phyloP scores from a whole-genome alignment of 2,329 filamentous ascomycete species.

The Paraphaeosphaeria minitans region DNA sequence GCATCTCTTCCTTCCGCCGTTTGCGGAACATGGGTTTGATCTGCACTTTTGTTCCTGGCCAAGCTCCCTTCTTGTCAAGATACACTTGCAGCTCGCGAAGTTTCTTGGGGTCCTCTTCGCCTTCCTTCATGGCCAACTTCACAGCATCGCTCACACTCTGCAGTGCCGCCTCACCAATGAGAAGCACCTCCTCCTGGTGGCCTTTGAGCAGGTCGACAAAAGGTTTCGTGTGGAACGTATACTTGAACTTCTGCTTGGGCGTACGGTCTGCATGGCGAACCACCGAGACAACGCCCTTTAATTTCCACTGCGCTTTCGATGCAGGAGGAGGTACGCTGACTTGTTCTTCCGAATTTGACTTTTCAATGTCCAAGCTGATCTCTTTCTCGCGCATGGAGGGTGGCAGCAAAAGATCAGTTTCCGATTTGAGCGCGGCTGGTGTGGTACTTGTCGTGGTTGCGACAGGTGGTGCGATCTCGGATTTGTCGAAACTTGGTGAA shows the following conservation, averaged over 20 bases:
- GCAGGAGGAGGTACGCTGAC: slow-evolving; percentile 54
- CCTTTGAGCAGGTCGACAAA: slow-evolving; percentile 95
- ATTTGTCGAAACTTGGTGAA: slow-evolving; percentile 51
- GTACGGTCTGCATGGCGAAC: slow-evolving; percentile 96
- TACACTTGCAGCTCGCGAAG: slow-evolving; percentile 85
- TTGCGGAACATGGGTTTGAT: slow-evolving; percentile 99
- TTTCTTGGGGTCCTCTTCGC: slow-evolving; percentile 83
- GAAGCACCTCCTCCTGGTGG: slow-evolving; percentile 92
- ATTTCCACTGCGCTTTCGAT: slow-evolving; percentile 93
- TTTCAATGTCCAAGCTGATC: slow-evolving; percentile 24
- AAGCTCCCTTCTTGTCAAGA: slow-evolving; percentile 87
- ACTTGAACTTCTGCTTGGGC: slow-evolving; percentile 99
- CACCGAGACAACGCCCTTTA: slow-evolving; percentile 96
- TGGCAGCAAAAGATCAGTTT: slow-evolving; percentile 40
- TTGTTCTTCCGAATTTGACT: slow-evolving; percentile 40
- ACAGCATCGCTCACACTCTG: slow-evolving; percentile 89
- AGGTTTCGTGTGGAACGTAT: slow-evolving; percentile 95
- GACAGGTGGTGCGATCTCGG: slow-evolving; percentile 24
- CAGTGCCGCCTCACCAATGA: slow-evolving; percentile 89
- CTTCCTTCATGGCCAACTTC: slow-evolving; percentile 75
- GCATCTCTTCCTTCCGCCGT: slow-evolving; percentile 69
- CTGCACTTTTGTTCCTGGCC: slow-evolving; percentile 96
- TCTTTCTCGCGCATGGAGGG: slow-evolving; percentile 35
- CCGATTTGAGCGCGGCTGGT: slow-evolving; percentile 31
- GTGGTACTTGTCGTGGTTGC: slow-evolving; percentile 21